Evolutionary conservation across 2,329 filamentous ascomycete species (phyloP).

Genomic region (Pyrenophora graminea): DNA sequence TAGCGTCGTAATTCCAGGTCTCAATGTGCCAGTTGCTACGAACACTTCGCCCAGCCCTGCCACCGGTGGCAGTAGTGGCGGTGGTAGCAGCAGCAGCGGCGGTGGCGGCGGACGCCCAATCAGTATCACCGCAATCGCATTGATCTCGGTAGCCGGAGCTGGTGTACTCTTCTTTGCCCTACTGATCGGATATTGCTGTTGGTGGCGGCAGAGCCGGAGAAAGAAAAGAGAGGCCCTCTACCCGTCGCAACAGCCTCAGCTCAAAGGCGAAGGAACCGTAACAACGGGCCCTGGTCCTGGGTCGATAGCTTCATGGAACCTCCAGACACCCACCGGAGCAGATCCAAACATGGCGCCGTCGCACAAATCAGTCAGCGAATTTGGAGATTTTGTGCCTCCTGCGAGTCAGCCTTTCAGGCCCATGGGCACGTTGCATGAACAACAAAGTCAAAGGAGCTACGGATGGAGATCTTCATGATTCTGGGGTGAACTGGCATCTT

Average conservation of each 20-base stretch:
- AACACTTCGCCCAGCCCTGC: not conserved
- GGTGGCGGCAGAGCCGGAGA: not conserved
- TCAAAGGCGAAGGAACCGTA: too few species aligned
- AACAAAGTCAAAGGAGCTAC: too few species aligned
- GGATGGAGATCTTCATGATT: not conserved
- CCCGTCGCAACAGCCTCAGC: too few species aligned
- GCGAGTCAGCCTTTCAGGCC: too few species aligned
- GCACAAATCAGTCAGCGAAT: too few species aligned
- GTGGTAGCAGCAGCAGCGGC: not conserved
- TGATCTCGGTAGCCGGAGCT: conserved; percentile 2
- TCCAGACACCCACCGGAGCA: too few species aligned
- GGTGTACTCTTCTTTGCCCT: not conserved
- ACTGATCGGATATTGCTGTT: not conserved
- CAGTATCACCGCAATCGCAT: conserved; percentile 3
- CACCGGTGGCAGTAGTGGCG: not conserved
- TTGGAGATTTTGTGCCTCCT: too few species aligned
- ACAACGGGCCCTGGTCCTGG: too few species aligned
- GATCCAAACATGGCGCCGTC: too few species aligned
- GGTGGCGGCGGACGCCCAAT: not conserved
- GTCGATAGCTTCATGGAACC: too few species aligned
- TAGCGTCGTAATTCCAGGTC: not conserved
- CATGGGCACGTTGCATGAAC: too few species aligned
- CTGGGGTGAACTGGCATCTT: too few species aligned
- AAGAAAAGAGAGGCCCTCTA: not conserved
- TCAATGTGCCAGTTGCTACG: not conserved